phyloP scores from a whole-genome alignment of 2,329 filamentous ascomycete genomes.

The Diaporthe capsici region DNA sequence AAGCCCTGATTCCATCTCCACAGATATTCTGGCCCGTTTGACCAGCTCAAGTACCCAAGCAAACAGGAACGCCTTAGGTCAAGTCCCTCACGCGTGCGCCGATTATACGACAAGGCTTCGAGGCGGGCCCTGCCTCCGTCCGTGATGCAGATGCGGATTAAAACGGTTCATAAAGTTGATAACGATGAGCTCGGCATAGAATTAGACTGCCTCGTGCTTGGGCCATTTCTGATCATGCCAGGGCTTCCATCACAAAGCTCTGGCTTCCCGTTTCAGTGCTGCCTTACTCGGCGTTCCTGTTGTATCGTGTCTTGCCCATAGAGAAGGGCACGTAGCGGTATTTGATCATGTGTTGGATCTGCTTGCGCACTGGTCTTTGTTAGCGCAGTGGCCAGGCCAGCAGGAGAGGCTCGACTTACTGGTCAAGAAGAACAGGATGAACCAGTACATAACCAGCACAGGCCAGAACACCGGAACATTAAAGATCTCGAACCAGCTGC shows the following conservation, averaged over 20 bases:
- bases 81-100: slow-evolving; percentile 34
- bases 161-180: slow-evolving; percentile 35
- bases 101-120: slow-evolving; percentile 30
- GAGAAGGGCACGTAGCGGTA: slow-evolving; percentile 98
- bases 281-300: slow-evolving; percentile 69
- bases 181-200: slow-evolving; percentile 37
- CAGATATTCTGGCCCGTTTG: slow-evolving; percentile 1
- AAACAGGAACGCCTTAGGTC: slow-evolving; percentile 37
- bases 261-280: not conserved
- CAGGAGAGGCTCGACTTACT: slow-evolving; percentile 71
- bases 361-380: slow-evolving; percentile 84
- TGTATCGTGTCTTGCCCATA: slow-evolving; percentile 88
- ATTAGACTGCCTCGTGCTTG: slow-evolving; percentile 28
- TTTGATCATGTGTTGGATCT: slow-evolving; percentile 99
- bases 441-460: slow-evolving; percentile 97
- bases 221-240: slow-evolving; percentile 5
- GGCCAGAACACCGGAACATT: slow-evolving; percentile 99
- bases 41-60: slow-evolving; percentile 33
- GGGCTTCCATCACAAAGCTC: not conserved
- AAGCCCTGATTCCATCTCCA: slow-evolving; percentile 21
- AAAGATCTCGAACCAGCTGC: slow-evolving; percentile 94
- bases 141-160: slow-evolving; percentile 42
- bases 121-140: slow-evolving; percentile 28
- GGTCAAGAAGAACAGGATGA: slow-evolving; percentile 95
- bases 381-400: slow-evolving; percentile 14